Conservation (phyloP, 1,284 basidiomycete species). For the Vanrija pseudolonga region DNA sequence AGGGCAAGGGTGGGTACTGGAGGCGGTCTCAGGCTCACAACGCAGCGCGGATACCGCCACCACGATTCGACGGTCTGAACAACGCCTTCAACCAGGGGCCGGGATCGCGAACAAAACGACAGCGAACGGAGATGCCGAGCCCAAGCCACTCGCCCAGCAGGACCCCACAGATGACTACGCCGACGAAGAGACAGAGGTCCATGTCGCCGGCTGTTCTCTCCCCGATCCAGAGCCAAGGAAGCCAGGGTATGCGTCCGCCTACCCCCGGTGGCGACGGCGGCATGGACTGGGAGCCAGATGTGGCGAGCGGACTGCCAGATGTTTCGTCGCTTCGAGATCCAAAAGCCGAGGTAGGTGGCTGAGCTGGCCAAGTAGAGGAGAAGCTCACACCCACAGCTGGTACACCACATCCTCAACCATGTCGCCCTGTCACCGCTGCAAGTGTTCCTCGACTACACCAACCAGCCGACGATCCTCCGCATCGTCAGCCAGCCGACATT, state of each 20-base stretch:
- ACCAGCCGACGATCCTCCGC: slow-evolving; percentile 29
- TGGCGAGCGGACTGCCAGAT: neutral
- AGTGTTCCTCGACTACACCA: neutral
- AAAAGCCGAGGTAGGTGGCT: slow-evolving; percentile 22
- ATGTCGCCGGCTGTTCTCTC: slow-evolving; percentile 4
- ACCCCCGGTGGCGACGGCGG: neutral
- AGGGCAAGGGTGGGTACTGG: slow-evolving; percentile 26
- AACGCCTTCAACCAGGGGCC: slow-evolving; percentile 34
- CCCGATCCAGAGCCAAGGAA: slow-evolving; percentile 3
- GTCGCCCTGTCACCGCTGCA: slow-evolving; percentile 20
- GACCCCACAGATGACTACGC: slow-evolving; percentile 3
- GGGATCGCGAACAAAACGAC: slow-evolving; percentile 22
- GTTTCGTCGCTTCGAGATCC: slow-evolving; percentile 6
- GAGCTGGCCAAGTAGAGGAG: neutral
- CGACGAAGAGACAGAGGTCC: slow-evolving; percentile 7
- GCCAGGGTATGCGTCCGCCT: neutral
- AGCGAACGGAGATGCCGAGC: slow-evolving; percentile 24
- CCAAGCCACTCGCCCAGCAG: slow-evolving; percentile 5
- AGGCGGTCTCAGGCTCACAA: neutral
- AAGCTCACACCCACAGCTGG: slow-evolving; percentile 18
- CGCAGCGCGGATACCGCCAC: slow-evolving; percentile 13
- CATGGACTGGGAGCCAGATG: slow-evolving; percentile 17
- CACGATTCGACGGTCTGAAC: slow-evolving; percentile 27
- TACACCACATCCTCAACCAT: slow-evolving; percentile 38
- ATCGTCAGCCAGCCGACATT: slow-evolving; percentile 20